Evolutionary conservation across 345 rosid genomes (phyloP).

Genomic region (Arabis alpina): DNA sequence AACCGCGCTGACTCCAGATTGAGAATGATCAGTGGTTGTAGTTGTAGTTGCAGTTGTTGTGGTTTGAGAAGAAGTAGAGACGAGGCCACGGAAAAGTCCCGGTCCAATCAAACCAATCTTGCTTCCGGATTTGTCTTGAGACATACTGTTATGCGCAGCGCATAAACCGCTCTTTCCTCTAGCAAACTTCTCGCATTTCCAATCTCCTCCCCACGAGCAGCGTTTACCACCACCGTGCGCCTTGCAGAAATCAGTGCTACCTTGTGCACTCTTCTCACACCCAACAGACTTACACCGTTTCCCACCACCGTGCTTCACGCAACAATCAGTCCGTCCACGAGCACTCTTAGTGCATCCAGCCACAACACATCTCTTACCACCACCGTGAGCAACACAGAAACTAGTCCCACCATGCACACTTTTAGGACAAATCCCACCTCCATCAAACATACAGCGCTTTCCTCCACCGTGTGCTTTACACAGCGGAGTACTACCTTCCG

Average conservation of each 20-base stretch:
- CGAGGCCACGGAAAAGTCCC: conserved; percentile 89
- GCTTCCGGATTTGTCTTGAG: conserved; percentile 51
- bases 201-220: conserved; percentile 73
- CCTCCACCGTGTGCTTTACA: conserved; percentile 99
- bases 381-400: conserved; percentile 96
- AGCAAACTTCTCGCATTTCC: conserved; percentile 90
- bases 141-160: conserved; percentile 87
- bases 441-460: conserved; percentile 85
- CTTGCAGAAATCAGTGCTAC: conserved; percentile 94
- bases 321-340: conserved; percentile 93
- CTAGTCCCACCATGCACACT: conserved; percentile 95
- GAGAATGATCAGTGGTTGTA: conserved; percentile 54
- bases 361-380: conserved; percentile 92
- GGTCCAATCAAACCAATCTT: conserved; percentile 69
- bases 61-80: conserved; percentile 60
- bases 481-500: conserved; percentile 94
- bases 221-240: conserved; percentile 97
- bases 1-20: conserved; percentile 61
- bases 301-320: conserved; percentile 95
- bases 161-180: conserved; percentile 95
- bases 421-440: conserved; percentile 96
- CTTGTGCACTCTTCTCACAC: conserved; percentile 97
- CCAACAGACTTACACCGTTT: conserved; percentile 68
- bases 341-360: conserved; percentile 91
- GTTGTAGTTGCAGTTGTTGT: conserved; percentile 45